phyloP scores from a whole-genome alignment of 352 stramenopile species.

The Pythium aquatile region DNA sequence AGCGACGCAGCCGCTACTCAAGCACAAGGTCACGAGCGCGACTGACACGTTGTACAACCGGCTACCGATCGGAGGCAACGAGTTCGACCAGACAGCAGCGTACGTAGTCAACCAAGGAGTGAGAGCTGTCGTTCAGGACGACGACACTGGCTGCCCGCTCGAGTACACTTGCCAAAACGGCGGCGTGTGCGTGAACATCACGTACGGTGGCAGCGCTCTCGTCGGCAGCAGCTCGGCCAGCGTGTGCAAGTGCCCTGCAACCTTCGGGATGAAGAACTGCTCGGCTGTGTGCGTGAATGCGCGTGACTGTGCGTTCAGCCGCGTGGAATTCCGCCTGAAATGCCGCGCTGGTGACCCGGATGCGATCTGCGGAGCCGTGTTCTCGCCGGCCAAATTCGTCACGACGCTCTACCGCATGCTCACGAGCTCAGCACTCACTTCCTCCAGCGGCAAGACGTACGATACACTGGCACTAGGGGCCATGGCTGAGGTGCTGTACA shows the following conservation, averaged over 20 bases:
- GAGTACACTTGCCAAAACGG: constrained; percentile 60
- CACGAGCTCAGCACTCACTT: constrained; percentile 32
- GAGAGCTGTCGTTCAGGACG: constrained; percentile 44
- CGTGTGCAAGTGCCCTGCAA: constrained; percentile 44
- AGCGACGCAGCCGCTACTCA: constrained; percentile 42
- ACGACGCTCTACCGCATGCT: constrained; percentile 61
- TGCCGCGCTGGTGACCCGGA: constrained; percentile 24
- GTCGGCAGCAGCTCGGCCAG: constrained; percentile 12
- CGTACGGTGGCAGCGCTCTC: constrained; percentile 6
- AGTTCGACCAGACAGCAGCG: constrained; percentile 24
- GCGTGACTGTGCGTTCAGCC: constrained; percentile 51
- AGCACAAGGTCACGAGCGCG: constrained; percentile 36
- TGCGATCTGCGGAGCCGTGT: constrained; percentile 39
- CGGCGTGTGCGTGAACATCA: constrained; percentile 40
- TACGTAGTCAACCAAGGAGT: constrained; percentile 50
- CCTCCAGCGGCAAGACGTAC: constrained; percentile 37
- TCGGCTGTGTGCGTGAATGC: constrained; percentile 36
- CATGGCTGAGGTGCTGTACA: constrained; percentile 46
- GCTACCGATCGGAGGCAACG: constrained; percentile 50
- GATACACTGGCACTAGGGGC: constrained; percentile 34
- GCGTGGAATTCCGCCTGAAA: constrained; percentile 40
- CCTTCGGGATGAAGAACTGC: constrained; percentile 64
- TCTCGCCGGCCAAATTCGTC: constrained; percentile 40
- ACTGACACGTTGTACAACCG: constrained; percentile 42
- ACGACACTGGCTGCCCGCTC: constrained; percentile 61